These are phyloP conservation scores for Auriscalpium vulgare DNA, from an alignment of 768 basidiomycete genomes.

Conservation along the genomic window DNA sequence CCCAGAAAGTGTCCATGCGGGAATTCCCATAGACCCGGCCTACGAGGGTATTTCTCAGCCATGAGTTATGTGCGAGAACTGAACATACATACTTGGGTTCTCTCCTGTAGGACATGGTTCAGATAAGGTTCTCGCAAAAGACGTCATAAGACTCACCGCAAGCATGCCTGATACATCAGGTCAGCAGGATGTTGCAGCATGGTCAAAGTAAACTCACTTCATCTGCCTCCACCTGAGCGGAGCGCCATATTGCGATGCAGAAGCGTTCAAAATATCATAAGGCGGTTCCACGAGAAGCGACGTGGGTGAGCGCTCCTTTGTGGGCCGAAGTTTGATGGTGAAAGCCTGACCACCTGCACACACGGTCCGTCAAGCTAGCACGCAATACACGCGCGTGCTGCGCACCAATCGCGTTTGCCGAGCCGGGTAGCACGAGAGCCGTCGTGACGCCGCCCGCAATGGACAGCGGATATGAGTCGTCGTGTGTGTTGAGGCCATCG, in stretches of 20 bases:
- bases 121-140: neutral
- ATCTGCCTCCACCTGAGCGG: constrained; percentile 53
- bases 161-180: constrained; percentile 40
- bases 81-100: constrained; percentile 37
- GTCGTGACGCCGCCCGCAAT: constrained; percentile 78
- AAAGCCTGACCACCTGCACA: constrained; percentile 66
- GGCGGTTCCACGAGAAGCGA: constrained; percentile 73
- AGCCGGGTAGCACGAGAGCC: constrained; percentile 69
- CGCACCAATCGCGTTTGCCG: constrained; percentile 53
- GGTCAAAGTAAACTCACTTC: constrained; percentile 38
- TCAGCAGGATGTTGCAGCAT: too few species aligned
- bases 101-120: constrained; percentile 34
- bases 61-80: too few species aligned
- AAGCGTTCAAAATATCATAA: constrained; percentile 36
- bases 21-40: constrained; percentile 21
- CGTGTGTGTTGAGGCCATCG: constrained; percentile 78
- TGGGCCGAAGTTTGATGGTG: constrained; percentile 67
- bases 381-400: constrained; percentile 12
- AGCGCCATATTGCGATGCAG: constrained; percentile 16
- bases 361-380: neutral
- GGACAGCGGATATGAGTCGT: constrained; percentile 60
- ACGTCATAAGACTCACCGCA: constrained; percentile 31
- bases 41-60: neutral
- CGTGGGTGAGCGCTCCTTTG: constrained; percentile 56
- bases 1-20: constrained; percentile 71